Percentiles rank a stretch among this genome's conserved stretches.
Conservation (phyloP, 805 yeast genomes). For the Saccharomycopsis vini region DNA sequence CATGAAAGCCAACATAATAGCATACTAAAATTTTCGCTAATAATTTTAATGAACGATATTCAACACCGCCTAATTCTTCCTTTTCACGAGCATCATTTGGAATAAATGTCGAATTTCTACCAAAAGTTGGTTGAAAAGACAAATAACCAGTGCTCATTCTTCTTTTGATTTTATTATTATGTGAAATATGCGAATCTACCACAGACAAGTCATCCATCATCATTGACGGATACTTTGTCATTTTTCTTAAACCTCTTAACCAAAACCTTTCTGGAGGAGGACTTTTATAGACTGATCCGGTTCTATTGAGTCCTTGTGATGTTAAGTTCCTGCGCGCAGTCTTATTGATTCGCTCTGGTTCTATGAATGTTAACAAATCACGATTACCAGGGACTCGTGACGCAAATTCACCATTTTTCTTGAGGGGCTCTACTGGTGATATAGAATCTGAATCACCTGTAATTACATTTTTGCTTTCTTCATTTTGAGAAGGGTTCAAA, state of each 20-base stretch:
- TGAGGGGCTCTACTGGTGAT: no score
- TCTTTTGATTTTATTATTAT: conserved; percentile 18
- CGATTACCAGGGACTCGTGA: no score
- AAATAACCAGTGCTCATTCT: conserved; percentile 55
- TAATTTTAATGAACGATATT: conserved; percentile 79
- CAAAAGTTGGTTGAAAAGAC: conserved; percentile 87
- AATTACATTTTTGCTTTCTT: no score
- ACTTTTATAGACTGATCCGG: no score
- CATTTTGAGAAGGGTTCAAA: conserved; percentile 17
- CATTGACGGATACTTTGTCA: conserved; percentile 17
- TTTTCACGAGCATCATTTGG: conserved; percentile 75
- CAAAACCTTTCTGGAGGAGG: no score
- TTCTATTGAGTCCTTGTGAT: no score
- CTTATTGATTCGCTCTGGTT: no score
- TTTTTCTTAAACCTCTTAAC: no score
- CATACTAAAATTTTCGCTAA: conserved; percentile 52
- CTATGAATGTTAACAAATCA: no score
- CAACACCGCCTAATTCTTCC: conserved; percentile 95
- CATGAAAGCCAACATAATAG: conserved; percentile 73
- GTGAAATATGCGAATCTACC: conserved; percentile 4
- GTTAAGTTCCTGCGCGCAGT: no score
- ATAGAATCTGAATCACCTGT: no score
- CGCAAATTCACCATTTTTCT: no score
- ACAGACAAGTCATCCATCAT: conserved; percentile 17
- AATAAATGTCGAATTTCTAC: conserved; percentile 87